Evolutionary conservation across 1,284 basidiomycete genomes (phyloP), one percentile per base, ranked within the genome.

Genomic region (Taiwanofungus camphoratus): DNA sequence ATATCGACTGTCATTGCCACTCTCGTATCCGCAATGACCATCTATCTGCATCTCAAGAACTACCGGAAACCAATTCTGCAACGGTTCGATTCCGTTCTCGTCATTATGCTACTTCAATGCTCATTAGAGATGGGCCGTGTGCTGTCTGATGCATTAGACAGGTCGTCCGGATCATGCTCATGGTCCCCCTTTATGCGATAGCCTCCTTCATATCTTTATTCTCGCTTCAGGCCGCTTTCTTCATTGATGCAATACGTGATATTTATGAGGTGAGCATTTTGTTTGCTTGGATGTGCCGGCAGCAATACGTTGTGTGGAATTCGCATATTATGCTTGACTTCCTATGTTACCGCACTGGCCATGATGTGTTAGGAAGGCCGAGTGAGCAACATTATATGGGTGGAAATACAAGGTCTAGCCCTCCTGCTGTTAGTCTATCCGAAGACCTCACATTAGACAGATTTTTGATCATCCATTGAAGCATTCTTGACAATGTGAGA

Each of bases 111-210:
- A 9, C 26, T 8, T 29, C 9, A n/a, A 9, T 29, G 26, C n/a
- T 29, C 26, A 29, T 29, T n/a, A 9, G 26, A 8, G 8, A 9
- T 9, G 8, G 26, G 8, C 26, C n/a, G 26, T 9, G 15, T 33
- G 7, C 11, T 16, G 7, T 33, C 11, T 18, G 11, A 16, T 33
- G 11, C 11, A 9, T 33, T 16, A n/a, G 4, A 6, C 16, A 13
- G 76, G 94, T 98, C 38, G 79, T 98, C 31, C 78, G 96, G 46
- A 96, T 99, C 60, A 90, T 99, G 82, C 57, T 98, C 55, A 98
- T 98, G 93, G 92, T 97, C 3, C 92, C 94, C 2, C 70, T 98
- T 36, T 98, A 98, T 63, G 92, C 85, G 1, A 73, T 97, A 18
- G 79, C 94, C 0, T 95, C 92, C 2, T 73, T 95, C 54, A 93